These are phyloP conservation scores for Neurospora hispaniola DNA, from an alignment of 495 filamentous ascomycete species.

Conservation along the genomic window DNA sequence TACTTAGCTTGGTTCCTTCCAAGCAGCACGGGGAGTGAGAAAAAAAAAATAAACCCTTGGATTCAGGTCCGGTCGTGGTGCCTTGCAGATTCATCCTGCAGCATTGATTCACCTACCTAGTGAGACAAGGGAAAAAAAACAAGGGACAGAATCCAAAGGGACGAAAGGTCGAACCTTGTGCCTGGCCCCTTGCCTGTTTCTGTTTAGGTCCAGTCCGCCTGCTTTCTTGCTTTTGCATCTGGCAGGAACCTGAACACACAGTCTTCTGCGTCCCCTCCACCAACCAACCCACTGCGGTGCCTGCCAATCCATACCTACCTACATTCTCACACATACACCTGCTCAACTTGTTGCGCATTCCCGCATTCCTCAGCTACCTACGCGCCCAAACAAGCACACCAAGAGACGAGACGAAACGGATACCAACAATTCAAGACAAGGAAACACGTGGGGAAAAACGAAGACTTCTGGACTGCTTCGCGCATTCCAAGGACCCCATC, in stretches of 20 bases:
- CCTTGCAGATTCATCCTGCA: not conserved
- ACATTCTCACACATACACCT: not conserved
- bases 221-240: not conserved
- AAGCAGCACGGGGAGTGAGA: not conserved
- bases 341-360: not conserved
- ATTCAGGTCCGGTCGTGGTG: not conserved
- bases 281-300: not conserved
- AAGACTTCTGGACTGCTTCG: not conserved
- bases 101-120: not conserved
- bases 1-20: not conserved
- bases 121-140: not conserved
- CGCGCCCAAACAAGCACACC: not conserved
- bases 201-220: not conserved
- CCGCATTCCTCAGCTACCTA: not conserved
- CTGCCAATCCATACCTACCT: not conserved
- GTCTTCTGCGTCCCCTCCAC: not conserved
- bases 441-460: not conserved
- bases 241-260: not conserved
- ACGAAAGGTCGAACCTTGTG: not conserved
- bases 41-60: not conserved
- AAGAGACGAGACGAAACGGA: not conserved
- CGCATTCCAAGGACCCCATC: not conserved
- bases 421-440: not conserved
- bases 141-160: not conserved
- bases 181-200: not conserved